Evolutionary conservation across 768 basidiomycete genomes (phyloP), one percentile per base, ranked within the genome.

Genomic region (Boletus reticuloceps): DNA sequence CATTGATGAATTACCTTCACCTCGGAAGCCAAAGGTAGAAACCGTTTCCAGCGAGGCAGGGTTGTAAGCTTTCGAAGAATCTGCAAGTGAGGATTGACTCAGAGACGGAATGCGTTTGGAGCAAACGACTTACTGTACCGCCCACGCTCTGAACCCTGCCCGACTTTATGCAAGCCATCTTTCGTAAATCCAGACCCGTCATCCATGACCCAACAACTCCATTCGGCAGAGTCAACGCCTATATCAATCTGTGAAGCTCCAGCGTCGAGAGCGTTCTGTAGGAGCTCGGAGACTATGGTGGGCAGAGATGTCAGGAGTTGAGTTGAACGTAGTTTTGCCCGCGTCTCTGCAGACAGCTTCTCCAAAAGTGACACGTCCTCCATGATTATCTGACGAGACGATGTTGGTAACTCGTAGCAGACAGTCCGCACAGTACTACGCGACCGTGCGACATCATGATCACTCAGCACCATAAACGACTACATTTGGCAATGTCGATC

Each of bases 201-300:
- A 72, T 98, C 96, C 62, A 80, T 79, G 10, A 95, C 89, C 83
- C 90, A 88, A 63, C 92, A 86, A 8, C 79, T 77, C 91, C 93
- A 95, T 42, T 87, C 83, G 42, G 80, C 81, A 47, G 83, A 83
- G 64, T 94, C 82, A 2, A 97, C 66, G 5, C 86, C 84, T 45
- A 94, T 74, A 40, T 89, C 84, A 48, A 98, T 77, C 20, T 79
- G 77, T 16, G 70, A 75, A 0, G 94, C 84, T 29, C 77, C 77
- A 3, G 95, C 91, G 63, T 98, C 96, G 10, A 98, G 77, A 4
- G 91, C 80, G 68, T 98, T 98, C 68, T 95, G 94, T 12, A 94
- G 69, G 36, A 98, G 82, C 70, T 98, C 94, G 2, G 85, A 86
- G 20, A 95, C 75, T 54, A 95, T 77, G 66, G 89, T 84, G 9